Conservation (phyloP, 495 filamentous ascomycete genomes). For the Tirmania nivea region DNA sequence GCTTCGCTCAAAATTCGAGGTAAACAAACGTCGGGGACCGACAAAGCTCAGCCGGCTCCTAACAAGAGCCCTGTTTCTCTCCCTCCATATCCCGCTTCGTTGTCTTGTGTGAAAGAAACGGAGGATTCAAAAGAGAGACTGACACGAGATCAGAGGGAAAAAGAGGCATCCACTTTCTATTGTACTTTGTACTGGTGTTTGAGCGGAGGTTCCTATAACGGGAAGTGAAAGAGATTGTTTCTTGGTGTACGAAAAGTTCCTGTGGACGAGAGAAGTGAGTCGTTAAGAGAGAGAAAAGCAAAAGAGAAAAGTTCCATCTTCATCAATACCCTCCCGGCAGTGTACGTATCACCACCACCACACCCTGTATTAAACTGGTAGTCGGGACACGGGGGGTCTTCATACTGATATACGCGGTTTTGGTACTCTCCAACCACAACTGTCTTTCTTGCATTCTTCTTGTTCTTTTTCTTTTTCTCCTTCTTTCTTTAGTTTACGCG, state of each 20-base stretch:
- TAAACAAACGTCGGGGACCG: no score
- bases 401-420: background rate
- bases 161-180: background rate
- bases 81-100: no score
- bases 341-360: conserved; percentile 20
- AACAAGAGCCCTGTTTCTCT: no score
- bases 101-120: no score
- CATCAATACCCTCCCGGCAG: conserved; percentile 12
- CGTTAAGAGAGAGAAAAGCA: background rate
- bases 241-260: background rate
- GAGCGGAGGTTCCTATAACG: background rate
- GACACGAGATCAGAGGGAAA: background rate
- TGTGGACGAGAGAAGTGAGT: background rate
- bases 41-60: no score
- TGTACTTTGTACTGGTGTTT: background rate
- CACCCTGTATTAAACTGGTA: conserved; percentile 11
- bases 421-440: background rate
- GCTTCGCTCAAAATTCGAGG: no score
- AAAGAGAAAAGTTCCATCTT: background rate
- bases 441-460: background rate
- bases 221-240: background rate
- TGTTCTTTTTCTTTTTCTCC: conserved; percentile 4
- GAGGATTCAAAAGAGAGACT: no score
- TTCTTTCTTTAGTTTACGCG: conserved; percentile 12
- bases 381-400: background rate